Conservation (phyloP, 169 alveolate species). For the Miamiensis avidus region DNA sequence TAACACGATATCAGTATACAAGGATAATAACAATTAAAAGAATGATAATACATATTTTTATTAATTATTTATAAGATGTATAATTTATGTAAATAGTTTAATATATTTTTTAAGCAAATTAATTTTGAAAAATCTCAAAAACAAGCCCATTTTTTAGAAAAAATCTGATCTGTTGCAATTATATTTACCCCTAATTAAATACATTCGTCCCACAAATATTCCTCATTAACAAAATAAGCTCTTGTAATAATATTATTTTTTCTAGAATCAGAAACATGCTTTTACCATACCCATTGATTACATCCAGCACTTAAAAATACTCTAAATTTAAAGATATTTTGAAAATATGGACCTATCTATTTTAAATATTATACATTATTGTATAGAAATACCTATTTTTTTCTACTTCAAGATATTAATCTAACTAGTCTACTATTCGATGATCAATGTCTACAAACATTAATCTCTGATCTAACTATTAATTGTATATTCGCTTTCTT, state of each 20-base stretch:
- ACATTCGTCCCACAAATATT: background rate
- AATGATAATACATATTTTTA: too few relatives aligned
- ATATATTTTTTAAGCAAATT: too few relatives aligned
- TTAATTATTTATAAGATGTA: too few relatives aligned
- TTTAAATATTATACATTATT: too few relatives aligned
- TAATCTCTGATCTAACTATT: background rate
- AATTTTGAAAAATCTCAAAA: background rate
- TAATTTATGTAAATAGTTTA: too few relatives aligned
- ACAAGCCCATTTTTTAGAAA: background rate
- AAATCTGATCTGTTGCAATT: background rate
- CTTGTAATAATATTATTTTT: background rate
- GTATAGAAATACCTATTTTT: background rate
- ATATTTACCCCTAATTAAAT: too few relatives aligned
- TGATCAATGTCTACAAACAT: background rate
- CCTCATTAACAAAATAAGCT: background rate
- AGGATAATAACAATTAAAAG: too few relatives aligned
- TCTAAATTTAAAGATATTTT: background rate
- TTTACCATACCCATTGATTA: background rate
- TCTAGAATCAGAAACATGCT: background rate
- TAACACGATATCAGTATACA: too few relatives aligned
- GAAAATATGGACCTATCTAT: too few relatives aligned
- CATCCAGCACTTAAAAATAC: background rate
- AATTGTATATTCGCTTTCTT: background rate
- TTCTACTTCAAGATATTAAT: too few relatives aligned
- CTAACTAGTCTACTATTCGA: background rate